Evolutionary conservation across 2,329 filamentous ascomycete genomes (phyloP).

Genomic region (Xylariaceae sp.): DNA sequence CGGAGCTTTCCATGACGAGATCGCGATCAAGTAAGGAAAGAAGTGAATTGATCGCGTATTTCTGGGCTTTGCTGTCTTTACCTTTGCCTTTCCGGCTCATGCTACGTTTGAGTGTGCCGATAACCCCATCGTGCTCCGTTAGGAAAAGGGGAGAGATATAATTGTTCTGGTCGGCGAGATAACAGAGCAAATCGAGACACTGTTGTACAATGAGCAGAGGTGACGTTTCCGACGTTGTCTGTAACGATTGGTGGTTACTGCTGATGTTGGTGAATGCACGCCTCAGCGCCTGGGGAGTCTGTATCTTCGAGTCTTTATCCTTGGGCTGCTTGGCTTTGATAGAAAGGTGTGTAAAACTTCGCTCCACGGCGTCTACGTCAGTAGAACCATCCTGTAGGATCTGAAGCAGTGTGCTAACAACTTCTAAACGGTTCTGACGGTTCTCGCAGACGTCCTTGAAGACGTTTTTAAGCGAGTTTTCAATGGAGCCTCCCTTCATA

Average conservation of each 20-base stretch:
- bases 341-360: conserved; percentile 90
- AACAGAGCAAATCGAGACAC: conserved; percentile 78
- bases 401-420: conserved; percentile 85
- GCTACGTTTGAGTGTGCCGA: conserved; percentile 69
- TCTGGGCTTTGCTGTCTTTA: conserved; percentile 77
- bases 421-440: conserved; percentile 89
- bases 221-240: conserved; percentile 78
- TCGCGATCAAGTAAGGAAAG: conserved; percentile 86
- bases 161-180: conserved; percentile 76
- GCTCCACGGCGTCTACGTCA: conserved; percentile 88
- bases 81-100: conserved; percentile 78
- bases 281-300: conserved; percentile 77
- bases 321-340: conserved; percentile 78
- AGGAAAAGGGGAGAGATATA: conserved; percentile 90
- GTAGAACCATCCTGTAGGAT: conserved; percentile 94
- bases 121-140: conserved; percentile 79
- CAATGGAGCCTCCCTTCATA: conserved; percentile 77
- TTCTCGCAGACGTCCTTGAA: conserved; percentile 92
- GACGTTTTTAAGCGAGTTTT: conserved; percentile 77
- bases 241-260: conserved; percentile 39
- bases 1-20: conserved; percentile 93
- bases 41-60: conserved; percentile 87
- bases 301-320: conserved; percentile 59
- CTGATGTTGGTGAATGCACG: conserved; percentile 61
- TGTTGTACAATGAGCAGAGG: conserved; percentile 95